Evolutionary conservation across 169 alveolate species (phyloP).

Genomic region (Plasmodium berghei): DNA sequence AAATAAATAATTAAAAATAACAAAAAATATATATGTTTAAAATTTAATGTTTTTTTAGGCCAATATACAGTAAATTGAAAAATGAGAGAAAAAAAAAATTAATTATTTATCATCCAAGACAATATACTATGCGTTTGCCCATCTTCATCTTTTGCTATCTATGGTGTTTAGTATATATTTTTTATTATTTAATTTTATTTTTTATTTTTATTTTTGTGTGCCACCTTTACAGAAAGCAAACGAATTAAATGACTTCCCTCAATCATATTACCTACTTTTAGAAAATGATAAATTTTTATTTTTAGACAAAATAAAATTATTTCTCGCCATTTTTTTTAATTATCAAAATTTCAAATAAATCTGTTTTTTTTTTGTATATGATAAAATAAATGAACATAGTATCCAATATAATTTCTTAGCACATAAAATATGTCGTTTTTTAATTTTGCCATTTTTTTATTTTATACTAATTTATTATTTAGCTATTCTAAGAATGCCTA

Average conservation of each 20-base stretch:
- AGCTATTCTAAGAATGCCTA: no score
- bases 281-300: slow-evolving; percentile 44
- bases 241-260: slow-evolving; percentile 16
- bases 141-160: no score
- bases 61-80: background rate
- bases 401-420: no score
- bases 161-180: background rate
- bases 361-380: no score
- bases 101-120: background rate
- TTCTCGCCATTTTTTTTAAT: slow-evolving; percentile 14
- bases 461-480: no score
- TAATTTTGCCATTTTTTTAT: no score
- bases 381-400: no score
- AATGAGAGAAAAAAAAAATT: background rate
- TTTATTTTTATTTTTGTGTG: slow-evolving; percentile 1
- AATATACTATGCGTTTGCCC: no score
- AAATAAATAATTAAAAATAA: background rate
- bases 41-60: slow-evolving; percentile 3
- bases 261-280: slow-evolving; percentile 28
- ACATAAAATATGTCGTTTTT: no score
- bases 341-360: background rate
- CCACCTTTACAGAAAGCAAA: slow-evolving; percentile 9
- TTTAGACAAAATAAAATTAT: slow-evolving; percentile 38
- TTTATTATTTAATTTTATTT: background rate
- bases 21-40: no score